A percentile compares a stretch with the other conserved stretches of the same genome.
These are phyloP conservation scores for Cyclotella cryptica DNA, from an alignment of 108 stramenopile species.

Conservation along the genomic window DNA sequence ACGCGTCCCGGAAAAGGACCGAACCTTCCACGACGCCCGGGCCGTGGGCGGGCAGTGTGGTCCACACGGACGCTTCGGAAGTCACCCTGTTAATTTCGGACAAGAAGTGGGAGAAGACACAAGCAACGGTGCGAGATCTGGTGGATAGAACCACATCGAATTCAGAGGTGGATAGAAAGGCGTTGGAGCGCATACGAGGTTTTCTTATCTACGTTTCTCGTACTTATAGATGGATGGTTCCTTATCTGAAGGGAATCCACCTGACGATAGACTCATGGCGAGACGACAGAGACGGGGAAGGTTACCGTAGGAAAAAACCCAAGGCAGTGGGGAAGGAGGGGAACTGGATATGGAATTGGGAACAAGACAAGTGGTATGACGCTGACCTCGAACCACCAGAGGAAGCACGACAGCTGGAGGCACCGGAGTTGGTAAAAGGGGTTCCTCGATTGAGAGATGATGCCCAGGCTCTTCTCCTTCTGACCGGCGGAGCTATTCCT, in stretches of 20 bases:
- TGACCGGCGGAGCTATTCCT: neutral
- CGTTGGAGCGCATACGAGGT: constrained; percentile 31
- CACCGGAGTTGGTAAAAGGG: neutral
- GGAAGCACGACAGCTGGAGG: neutral
- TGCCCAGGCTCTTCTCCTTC: neutral
- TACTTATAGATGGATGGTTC: constrained; percentile 44
- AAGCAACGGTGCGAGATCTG: constrained; percentile 1
- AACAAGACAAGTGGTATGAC: neutral
- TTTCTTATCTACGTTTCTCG: constrained; percentile 48
- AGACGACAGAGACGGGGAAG: constrained; percentile 34
- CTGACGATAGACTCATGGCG: constrained; percentile 52
- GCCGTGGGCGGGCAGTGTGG: too few relatives aligned
- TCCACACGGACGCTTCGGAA: constrained; percentile 20
- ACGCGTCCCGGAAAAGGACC: too few relatives aligned
- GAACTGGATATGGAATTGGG: neutral
- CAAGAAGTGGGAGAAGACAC: constrained; percentile 44
- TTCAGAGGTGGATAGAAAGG: neutral
- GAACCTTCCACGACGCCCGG: too few relatives aligned
- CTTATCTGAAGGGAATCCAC: too few relatives aligned
- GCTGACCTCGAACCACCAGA: neutral
- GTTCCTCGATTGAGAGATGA: neutral
- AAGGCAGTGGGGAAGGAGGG: neutral
- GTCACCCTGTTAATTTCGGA: too few relatives aligned
- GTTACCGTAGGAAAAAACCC: constrained; percentile 30
- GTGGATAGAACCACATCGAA: neutral